Conservation (phyloP, 1,284 basidiomycete genomes). For the Meira miltonrushii region DNA sequence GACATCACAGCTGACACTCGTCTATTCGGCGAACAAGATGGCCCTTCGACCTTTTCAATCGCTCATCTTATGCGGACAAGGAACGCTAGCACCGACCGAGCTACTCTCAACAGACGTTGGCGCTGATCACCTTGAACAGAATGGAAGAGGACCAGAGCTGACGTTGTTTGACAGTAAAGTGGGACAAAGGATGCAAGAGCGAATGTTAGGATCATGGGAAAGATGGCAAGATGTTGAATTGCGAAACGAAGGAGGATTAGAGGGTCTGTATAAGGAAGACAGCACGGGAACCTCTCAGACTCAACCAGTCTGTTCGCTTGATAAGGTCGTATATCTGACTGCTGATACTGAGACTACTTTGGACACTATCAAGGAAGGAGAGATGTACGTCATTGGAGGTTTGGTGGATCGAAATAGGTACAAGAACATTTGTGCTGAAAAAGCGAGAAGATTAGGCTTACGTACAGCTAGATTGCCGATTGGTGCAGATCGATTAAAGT, state of each 20-base stretch:
- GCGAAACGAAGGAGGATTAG: conserved; percentile 61
- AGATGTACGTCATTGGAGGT: conserved; percentile 92
- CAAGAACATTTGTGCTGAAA: conserved; percentile 84
- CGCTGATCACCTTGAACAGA: no score
- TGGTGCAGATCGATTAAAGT: conserved; percentile 13
- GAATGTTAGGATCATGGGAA: conserved; percentile 56
- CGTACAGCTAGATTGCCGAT: conserved; percentile 87
- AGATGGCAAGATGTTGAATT: conserved; percentile 78
- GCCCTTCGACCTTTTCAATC: conserved; percentile 59
- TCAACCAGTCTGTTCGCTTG: background rate
- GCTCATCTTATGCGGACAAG: background rate
- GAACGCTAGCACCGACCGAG: no score
- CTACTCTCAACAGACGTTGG: no score
- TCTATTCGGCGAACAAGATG: conserved; percentile 77
- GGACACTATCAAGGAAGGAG: conserved; percentile 69
- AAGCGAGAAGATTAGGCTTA: conserved; percentile 70
- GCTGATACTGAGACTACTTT: conserved; percentile 87
- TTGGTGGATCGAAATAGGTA: conserved; percentile 94
- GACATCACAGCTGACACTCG: conserved; percentile 77
- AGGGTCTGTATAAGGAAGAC: conserved; percentile 10
- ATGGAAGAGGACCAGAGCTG: background rate
- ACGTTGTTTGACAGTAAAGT: background rate
- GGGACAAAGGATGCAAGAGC: background rate
- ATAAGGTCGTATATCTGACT: conserved; percentile 80
- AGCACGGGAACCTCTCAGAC: background rate